These are phyloP conservation scores for Anthostomella pinea DNA, from an alignment of 2,329 filamentous ascomycete genomes.

Conservation along the genomic window DNA sequence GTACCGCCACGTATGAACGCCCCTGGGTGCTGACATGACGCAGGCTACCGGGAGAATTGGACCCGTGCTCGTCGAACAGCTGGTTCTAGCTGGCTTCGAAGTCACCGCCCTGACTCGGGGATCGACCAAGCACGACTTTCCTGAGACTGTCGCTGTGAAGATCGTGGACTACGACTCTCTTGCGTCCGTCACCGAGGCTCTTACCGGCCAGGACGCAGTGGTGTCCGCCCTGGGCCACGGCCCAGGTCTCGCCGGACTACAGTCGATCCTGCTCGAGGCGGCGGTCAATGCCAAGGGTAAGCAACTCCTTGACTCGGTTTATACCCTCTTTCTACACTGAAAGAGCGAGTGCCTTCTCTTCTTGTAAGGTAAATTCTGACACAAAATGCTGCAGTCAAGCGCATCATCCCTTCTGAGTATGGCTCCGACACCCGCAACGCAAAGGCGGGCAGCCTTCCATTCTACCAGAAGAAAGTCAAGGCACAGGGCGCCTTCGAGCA, in stretches of 20 bases:
- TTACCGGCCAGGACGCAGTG: conserved; percentile 57
- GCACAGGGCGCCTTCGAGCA: conserved; percentile 39
- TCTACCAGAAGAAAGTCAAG: conserved; percentile 50
- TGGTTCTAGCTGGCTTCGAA: conserved; percentile 42
- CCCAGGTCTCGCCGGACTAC: conserved; percentile 31
- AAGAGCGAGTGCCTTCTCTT: no score
- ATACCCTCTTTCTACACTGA: no score
- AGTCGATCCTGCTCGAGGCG: conserved; percentile 54
- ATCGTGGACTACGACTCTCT: conserved; percentile 47
- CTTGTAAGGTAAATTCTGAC: no score
- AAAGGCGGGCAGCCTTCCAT: conserved; percentile 41
- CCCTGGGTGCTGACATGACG: background rate
- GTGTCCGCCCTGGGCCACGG: conserved; percentile 54
- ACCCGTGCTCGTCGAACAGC: conserved; percentile 34
- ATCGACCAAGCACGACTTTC: conserved; percentile 35
- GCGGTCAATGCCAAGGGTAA: conserved; percentile 44
- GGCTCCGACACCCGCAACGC: conserved; percentile 38
- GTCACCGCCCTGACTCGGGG: conserved; percentile 54
- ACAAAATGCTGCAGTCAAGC: conserved; percentile 57
- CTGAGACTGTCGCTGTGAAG: conserved; percentile 40
- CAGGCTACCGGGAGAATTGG: conserved; percentile 35
- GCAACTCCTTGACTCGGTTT: no score
- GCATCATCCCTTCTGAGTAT: conserved; percentile 62
- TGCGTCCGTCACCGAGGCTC: conserved; percentile 45
- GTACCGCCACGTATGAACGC: background rate